These are phyloP conservation scores for Lepidium africanum DNA, from an alignment of 345 rosid species.

Conservation along the genomic window DNA sequence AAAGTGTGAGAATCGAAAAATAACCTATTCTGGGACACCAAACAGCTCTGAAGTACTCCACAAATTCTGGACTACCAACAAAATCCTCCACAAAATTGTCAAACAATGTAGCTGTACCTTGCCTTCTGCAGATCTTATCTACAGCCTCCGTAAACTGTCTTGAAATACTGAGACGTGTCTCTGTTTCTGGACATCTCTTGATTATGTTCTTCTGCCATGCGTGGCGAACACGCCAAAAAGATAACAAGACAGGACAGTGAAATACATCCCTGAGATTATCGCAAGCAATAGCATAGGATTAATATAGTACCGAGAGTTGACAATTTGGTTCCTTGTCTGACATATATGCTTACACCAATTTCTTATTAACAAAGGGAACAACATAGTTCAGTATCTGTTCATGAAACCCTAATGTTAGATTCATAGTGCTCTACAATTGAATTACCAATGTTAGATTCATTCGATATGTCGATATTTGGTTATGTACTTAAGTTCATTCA, in stretches of 20 bases:
- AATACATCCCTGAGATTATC: slow-evolving; percentile 75
- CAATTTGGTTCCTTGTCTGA: not conserved
- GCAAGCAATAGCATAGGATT: not conserved
- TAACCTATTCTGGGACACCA: slow-evolving; percentile 83
- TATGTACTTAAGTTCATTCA: not conserved
- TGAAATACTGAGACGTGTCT: slow-evolving; percentile 49
- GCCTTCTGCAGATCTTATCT: slow-evolving; percentile 60
- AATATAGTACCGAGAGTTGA: not conserved
- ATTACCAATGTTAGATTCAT: not conserved
- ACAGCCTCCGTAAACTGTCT: slow-evolving; percentile 52
- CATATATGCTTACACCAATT: not conserved
- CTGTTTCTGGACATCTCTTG: slow-evolving; percentile 63
- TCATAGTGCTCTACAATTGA: not conserved
- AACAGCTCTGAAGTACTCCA: slow-evolving; percentile 79
- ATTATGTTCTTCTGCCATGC: slow-evolving; percentile 87
- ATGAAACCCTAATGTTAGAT: not conserved
- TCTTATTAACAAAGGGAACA: not conserved
- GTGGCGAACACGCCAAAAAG: slow-evolving; percentile 83
- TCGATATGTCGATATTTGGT: not conserved
- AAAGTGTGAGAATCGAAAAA: slow-evolving; percentile 8
- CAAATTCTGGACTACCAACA: slow-evolving; percentile 46
- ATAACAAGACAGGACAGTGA: slow-evolving; percentile 74
- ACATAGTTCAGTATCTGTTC: not conserved
- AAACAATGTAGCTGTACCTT: slow-evolving; percentile 43
- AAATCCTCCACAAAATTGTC: slow-evolving; percentile 56